Base-by-base conservation (phyloP, 2,329 filamentous ascomycete species). In the Ilyonectria robusta region DNA sequence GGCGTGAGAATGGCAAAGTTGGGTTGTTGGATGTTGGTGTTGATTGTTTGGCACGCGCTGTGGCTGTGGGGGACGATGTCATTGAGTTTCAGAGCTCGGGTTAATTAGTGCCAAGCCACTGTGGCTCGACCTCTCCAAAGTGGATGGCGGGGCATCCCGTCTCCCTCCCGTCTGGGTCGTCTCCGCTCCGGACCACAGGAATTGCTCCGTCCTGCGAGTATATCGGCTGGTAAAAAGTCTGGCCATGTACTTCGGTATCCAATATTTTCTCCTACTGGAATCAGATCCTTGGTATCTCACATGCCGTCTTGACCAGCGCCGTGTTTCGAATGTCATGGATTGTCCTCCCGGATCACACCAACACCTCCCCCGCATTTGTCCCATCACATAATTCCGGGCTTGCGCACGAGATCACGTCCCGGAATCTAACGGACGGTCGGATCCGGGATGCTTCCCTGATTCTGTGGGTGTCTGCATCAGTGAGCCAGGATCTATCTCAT, bases 361-460 rank as follows among this genome's bases (percentile, higher is more conserved):
- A 54, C 21, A 11, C 55, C 55, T 59, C 55, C 61, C 61, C 61
- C 61, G 55, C 61, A 64, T 40, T 47, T 47, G 29, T 37, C 50
- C 42, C 59, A 62, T 62, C 40, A 55, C 59, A 62, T 42, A 46
- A 29, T 58, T 58, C 54, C 37, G 21, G 29, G 61, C 33, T 58
- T 53, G 62, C 50, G 62, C 62, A 65, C 62, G 62, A 65, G 50
- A 65, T 65, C 26, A 48, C 54, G 31, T 55, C 21, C 62, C 62
- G 62, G 62, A 65, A 65, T 56, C 40, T 29, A 56, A 59, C 50
- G 50, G 62, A 56, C 56, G 62, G 48, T 55, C 48, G 40, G 62
- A 59, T 47, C 56, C 48, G 56, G 42, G 29, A 19, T 48, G 55
- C 31, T 59, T 40, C 26, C 62, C 50, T 65, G 56, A 55, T 48